Conservation (phyloP, 1,284 basidiomycete species). For the Leccinum subspadiceum region DNA sequence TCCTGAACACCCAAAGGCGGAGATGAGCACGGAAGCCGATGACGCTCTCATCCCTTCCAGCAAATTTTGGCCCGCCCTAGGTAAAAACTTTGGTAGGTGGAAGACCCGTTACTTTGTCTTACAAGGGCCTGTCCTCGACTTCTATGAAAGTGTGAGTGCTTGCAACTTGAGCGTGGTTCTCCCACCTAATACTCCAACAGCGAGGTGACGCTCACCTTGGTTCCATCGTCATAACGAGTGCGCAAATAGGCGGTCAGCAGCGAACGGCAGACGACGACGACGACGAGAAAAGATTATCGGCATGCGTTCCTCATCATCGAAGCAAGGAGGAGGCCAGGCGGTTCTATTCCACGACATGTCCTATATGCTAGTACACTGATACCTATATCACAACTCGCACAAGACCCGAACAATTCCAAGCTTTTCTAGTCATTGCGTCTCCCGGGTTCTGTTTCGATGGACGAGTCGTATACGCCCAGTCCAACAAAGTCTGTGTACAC, state of each 20-base stretch:
- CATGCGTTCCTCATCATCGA: slow-evolving; percentile 98
- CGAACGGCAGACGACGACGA: slow-evolving; percentile 59
- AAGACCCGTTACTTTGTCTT: slow-evolving; percentile 94
- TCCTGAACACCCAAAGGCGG: slow-evolving; percentile 26
- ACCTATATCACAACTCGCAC: slow-evolving; percentile 58
- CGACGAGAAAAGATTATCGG: slow-evolving; percentile 81
- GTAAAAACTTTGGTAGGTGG: slow-evolving; percentile 96
- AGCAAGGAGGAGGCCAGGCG: slow-evolving; percentile 66
- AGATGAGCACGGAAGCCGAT: not conserved
- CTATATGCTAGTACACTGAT: slow-evolving; percentile 84
- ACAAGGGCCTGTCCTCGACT: slow-evolving; percentile 84
- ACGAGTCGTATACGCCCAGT: no score
- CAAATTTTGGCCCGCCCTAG: slow-evolving; percentile 31
- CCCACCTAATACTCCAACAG: slow-evolving; percentile 40
- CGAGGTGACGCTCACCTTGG: slow-evolving; percentile 89
- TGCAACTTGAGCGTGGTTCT: slow-evolving; percentile 6
- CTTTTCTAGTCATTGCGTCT: no score
- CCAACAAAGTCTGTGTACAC: no score
- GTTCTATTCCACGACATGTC: slow-evolving; percentile 81
- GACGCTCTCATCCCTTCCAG: slow-evolving; percentile 2
- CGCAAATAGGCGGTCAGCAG: slow-evolving; percentile 70
- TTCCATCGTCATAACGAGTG: slow-evolving; percentile 81
- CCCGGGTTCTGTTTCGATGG: no score
- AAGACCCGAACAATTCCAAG: slow-evolving; percentile 58
- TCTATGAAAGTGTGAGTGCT: slow-evolving; percentile 86